These are phyloP conservation scores for Capsicum chinense DNA, from an alignment of 257 asterid species.

Conservation along the genomic window DNA sequence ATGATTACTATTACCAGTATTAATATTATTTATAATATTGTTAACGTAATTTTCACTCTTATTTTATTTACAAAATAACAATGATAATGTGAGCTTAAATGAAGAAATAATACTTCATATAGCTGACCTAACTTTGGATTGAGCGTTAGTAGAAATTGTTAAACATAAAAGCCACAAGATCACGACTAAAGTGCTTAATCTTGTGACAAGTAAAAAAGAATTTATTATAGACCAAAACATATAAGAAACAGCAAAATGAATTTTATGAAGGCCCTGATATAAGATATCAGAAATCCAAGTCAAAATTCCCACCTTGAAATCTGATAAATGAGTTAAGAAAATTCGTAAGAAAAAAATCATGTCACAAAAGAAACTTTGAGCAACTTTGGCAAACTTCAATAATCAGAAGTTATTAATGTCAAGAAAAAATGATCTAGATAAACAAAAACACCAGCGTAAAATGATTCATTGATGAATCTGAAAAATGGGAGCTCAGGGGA, in stretches of 20 bases:
- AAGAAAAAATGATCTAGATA: not conserved
- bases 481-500: not conserved
- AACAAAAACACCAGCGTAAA: not conserved
- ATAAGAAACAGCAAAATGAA: not conserved
- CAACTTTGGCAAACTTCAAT: not conserved
- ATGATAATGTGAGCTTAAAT: too few species aligned
- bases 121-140: not conserved
- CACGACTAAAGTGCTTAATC: not conserved
- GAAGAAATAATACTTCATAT: too few species aligned
- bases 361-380: not conserved
- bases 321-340: not conserved
- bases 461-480: not conserved
- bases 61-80: too few species aligned
- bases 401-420: not conserved
- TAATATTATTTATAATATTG: too few species aligned
- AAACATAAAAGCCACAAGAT: not conserved
- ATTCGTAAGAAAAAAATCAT: not conserved
- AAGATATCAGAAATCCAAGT: not conserved
- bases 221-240: not conserved
- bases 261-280: not conserved
- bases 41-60: too few species aligned
- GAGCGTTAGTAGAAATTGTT: not conserved
- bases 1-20: too few species aligned
- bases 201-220: not conserved
- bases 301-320: slow-evolving; percentile 12